Evolutionary conservation across 208 protist species (phyloP), one percentile per base, ranked within the genome.

Genomic region (Trypanosoma theileri): DNA sequence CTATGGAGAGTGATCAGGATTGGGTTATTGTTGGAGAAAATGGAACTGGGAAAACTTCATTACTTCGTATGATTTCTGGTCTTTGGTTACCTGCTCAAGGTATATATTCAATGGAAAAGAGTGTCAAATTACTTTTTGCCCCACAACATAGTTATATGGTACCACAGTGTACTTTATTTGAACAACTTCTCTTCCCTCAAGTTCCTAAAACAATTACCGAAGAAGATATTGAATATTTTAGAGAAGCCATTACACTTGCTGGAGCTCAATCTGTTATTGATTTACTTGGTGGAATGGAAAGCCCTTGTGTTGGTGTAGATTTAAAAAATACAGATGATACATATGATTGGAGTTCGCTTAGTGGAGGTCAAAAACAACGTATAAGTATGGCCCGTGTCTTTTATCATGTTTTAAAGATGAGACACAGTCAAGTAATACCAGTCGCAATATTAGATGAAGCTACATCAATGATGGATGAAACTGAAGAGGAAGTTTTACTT

Each of bases 381-480:
- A 82, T 96, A 59, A 93, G 80, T 64, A 88, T 96, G 78, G 84
- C 88, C 0, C 82, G 88, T 45, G 78, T 94, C 19, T 96, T 94
- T 76, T 96, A 90, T 69, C 85, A 91, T 53, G 75, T 89, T 6
- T 58, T 96, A 22, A 55, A 55, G 57, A 88, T 85, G 73, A 80
- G 93, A 53, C 79, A 83, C 42, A 79, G 57, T 22, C 73, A 79
- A 51, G 59, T 75, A 42, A 84, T 74, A 17, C 86, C 82, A 0
- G 77, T 95, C 0, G 89, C 81, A 17, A 80, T 96, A 8, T 65
- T 94, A 12, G 91, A 96, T 71, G 91, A 96, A 72, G 80, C 89
- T 1, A 94, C 91, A 7, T 93, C 86, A 11, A 93, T 91, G 87
- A 93, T 96, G 87, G 87, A 93, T 67, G 87, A 93, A 45, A 91